Conservation (phyloP, 2,329 filamentous ascomycete genomes). For the Cytospora mali region DNA sequence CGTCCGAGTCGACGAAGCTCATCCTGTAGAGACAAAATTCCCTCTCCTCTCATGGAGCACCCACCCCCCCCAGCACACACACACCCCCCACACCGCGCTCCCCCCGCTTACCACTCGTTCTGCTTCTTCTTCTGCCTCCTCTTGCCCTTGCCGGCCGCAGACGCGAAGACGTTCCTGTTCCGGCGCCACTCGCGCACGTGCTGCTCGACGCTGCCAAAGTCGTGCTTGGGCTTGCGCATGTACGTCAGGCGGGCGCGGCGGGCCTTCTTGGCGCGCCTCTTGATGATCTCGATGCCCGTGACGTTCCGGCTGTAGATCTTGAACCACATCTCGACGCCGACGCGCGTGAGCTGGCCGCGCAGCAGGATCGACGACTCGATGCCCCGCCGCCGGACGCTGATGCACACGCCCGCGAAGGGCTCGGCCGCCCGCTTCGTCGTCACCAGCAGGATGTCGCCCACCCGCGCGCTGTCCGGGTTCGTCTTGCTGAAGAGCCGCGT, state of each 20-base stretch:
- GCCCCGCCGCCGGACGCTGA: conserved; percentile 85
- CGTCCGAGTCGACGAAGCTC: not conserved
- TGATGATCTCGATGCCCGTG: conserved; percentile 89
- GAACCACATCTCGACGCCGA: conserved; percentile 96
- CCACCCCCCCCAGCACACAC: not conserved
- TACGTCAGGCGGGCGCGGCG: conserved; percentile 87
- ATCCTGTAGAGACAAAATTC: not conserved
- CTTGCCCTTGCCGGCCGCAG: conserved; percentile 27
- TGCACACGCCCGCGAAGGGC: conserved; percentile 84
- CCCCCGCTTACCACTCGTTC: conserved; percentile 12
- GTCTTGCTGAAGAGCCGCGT: conserved; percentile 76
- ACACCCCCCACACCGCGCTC: not conserved
- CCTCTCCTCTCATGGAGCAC: not conserved
- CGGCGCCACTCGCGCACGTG: conserved; percentile 66
- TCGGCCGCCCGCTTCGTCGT: conserved; percentile 78
- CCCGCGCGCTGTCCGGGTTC: conserved; percentile 77
- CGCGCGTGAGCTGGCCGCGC: conserved; percentile 80
- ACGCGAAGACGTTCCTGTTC: conserved; percentile 44
- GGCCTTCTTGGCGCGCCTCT: conserved; percentile 79
- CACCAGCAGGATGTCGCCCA: conserved; percentile 90
- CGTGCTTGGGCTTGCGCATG: conserved; percentile 85
- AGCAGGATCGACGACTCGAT: conserved; percentile 87
- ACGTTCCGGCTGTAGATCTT: conserved; percentile 93
- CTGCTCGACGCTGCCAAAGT: conserved; percentile 82
- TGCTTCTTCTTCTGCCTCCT: conserved; percentile 30